These are phyloP conservation scores for Hansenula sp. DNA, from an alignment of 1,139 yeast genomes.

Conservation along the genomic window DNA sequence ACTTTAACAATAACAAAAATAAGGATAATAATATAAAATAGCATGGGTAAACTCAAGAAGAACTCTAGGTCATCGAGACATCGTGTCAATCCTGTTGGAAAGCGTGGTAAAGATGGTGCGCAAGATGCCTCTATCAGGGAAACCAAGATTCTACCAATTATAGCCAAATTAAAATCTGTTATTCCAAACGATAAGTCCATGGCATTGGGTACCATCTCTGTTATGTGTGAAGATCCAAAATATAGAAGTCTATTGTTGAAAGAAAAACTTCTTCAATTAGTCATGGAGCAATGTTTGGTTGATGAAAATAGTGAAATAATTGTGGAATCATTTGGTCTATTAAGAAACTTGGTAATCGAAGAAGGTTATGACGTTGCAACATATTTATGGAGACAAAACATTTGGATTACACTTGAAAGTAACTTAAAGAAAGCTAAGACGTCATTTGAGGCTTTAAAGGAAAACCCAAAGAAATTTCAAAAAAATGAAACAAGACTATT, in stretches of 20 bases:
- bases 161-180: slow-evolving; percentile 58
- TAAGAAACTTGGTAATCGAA: slow-evolving; percentile 76
- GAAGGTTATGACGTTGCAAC: slow-evolving; percentile 86
- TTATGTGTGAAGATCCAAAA: slow-evolving; percentile 63
- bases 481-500: slow-evolving; percentile 45
- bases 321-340: slow-evolving; percentile 74
- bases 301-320: slow-evolving; percentile 73
- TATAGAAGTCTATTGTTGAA: slow-evolving; percentile 63
- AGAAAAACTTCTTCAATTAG: slow-evolving; percentile 61
- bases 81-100: slow-evolving; percentile 41
- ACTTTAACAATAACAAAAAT: not conserved
- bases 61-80: slow-evolving; percentile 58
- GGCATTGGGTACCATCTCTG: slow-evolving; percentile 73
- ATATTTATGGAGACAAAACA: slow-evolving; percentile 72
- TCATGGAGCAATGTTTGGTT: slow-evolving; percentile 61
- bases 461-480: slow-evolving; percentile 28
- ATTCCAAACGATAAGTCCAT: slow-evolving; percentile 71
- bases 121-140: slow-evolving; percentile 49
- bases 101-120: slow-evolving; percentile 26
- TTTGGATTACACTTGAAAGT: slow-evolving; percentile 57
- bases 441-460: slow-evolving; percentile 42
- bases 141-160: slow-evolving; percentile 62
- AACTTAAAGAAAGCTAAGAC: slow-evolving; percentile 46
- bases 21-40: not conserved
- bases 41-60: slow-evolving; percentile 75